Evolutionary conservation across 2,329 filamentous ascomycete genomes (phyloP), one percentile per base, ranked within the genome.

Genomic region (Ophiosphaerella korrae): DNA sequence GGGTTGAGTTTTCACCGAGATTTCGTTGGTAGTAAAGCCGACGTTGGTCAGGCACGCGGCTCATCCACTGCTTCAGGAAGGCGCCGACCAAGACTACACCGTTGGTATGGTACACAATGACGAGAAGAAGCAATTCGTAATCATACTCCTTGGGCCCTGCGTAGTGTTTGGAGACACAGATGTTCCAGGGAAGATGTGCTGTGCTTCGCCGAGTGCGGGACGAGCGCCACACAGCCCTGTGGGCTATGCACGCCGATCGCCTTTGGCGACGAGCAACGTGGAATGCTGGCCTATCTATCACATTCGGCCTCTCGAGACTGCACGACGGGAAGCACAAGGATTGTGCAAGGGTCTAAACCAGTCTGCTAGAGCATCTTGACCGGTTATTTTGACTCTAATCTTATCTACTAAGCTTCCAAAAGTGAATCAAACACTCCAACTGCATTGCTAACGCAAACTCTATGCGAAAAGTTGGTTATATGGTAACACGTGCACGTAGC

Each of bases 1-100:
- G 48, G 48, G 41, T 55, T n/a, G 43, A 63, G 48, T 64, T 67
- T 64, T 57, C 55, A 52, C 63, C 64, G 63, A 64, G 64, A 51
- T 53, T 55, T 41, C 38, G 52, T 42, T 40, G 35, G 48, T 39
- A 48, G 50, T 43, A 53, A 34, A 47, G 40, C 13, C 51, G 54
- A 48, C 52, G 49, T 42, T 48, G 50, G 55, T 46, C 58, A 52
- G 51, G 33, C 37, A 52, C 46, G 51, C 60, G 57, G 60, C 44
- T 35, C 18, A 39, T 26, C 23, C 11, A 18, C 43, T 32, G 11
- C 33, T 47, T 52, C 43, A 24, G 48, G 48, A 47, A 47, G 29
- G 44, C 39, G 40, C 26, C 24, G 43, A 37, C 32, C 41, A 36
- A 37, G 18, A 40, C 21, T 36, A 40, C 26, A 23, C n/a, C 12